Percentiles rank a stretch among this genome's conserved stretches.
These are phyloP conservation scores for Penicillium sp. DNA, from an alignment of 2,329 filamentous ascomycete species.

Conservation along the genomic window DNA sequence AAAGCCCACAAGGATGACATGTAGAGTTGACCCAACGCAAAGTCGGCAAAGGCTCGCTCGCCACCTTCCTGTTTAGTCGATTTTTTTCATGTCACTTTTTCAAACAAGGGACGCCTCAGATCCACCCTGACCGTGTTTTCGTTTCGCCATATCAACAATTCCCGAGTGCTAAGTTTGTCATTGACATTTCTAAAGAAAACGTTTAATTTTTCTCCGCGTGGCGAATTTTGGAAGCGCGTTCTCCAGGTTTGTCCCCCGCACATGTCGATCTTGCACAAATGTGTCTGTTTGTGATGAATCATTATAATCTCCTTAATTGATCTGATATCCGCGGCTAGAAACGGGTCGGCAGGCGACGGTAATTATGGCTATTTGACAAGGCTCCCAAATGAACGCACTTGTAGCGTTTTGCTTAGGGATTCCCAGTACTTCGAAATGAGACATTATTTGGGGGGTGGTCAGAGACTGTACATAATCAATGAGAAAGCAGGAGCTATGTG, in stretches of 20 bases:
- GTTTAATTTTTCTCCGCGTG: neutral
- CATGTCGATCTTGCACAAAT: neutral
- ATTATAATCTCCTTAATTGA: conserved; percentile 11
- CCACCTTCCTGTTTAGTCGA: neutral
- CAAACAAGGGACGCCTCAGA: neutral
- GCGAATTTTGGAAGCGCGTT: neutral
- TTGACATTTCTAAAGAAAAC: neutral
- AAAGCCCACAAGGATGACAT: neutral
- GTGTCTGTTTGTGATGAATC: too few species aligned
- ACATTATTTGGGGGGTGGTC: neutral
- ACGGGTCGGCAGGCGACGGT: conserved; percentile 21
- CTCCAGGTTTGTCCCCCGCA: conserved; percentile 1
- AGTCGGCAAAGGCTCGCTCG: neutral
- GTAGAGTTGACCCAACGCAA: neutral
- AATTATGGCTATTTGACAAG: conserved; percentile 30
- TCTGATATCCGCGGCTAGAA: conserved; percentile 17
- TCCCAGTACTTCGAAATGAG: neutral
- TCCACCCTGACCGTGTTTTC: neutral
- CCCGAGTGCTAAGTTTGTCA: neutral
- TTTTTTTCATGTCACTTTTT: neutral
- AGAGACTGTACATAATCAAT: neutral
- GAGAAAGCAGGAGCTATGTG: neutral
- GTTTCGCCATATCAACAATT: neutral
- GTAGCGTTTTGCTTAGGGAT: conserved; percentile 10
- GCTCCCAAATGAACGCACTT: conserved; percentile 24